Evolutionary conservation across 495 filamentous ascomycete genomes (phyloP).

Genomic region (Eremomyces bilateralis): DNA sequence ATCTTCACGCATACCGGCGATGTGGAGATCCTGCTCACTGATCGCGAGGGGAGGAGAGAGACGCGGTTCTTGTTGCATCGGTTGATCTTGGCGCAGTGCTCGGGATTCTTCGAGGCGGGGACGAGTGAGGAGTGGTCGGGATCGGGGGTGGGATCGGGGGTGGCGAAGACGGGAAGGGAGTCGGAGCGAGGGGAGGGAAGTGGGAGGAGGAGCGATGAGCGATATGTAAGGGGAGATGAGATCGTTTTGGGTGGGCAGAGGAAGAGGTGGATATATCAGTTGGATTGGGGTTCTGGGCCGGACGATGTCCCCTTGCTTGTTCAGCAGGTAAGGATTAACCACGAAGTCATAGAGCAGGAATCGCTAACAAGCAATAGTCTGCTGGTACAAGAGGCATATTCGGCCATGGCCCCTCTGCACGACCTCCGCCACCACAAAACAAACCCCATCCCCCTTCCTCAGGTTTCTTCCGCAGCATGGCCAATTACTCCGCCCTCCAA

Average conservation of each 20-base stretch:
- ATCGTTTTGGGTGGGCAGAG: conserved; percentile 18
- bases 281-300: conserved; percentile 47
- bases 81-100: conserved; percentile 67
- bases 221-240: conserved; percentile 18
- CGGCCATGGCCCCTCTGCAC: conserved; percentile 8
- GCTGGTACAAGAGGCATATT: too few species aligned
- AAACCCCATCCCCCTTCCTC: conserved; percentile 32
- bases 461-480: conserved; percentile 71
- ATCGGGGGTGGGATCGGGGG: conserved; percentile 16
- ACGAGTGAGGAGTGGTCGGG: conserved; percentile 72
- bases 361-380: too few species aligned
- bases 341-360: too few species aligned
- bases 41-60: conserved; percentile 36
- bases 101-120: conserved; percentile 81
- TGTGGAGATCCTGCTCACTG: conserved; percentile 65
- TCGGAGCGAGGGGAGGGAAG: conserved; percentile 37
- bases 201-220: conserved; percentile 17
- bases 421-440: conserved; percentile 26
- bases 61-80: conserved; percentile 69
- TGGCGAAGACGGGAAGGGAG: conserved; percentile 15
- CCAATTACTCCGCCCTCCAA: conserved; percentile 44
- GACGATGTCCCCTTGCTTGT: conserved; percentile 77
- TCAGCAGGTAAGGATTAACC: conserved; percentile 48
- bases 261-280: conserved; percentile 65
- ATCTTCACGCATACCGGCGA: conserved; percentile 78